Evolutionary conservation across 129 eudicot species (phyloP).

Genomic region (Helichrysum umbraculigerum): DNA sequence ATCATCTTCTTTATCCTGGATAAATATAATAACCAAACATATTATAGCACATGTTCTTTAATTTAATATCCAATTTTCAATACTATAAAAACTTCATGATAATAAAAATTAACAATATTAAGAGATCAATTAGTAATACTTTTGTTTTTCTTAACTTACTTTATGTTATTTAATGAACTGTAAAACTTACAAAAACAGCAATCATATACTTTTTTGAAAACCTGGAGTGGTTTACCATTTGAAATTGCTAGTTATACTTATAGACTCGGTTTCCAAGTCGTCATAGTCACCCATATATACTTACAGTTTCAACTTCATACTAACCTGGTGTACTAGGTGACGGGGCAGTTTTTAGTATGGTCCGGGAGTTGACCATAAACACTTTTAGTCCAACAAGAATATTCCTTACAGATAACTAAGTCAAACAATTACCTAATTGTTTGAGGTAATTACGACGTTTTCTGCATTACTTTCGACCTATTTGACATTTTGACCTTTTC

Average conservation of each 20-base stretch:
- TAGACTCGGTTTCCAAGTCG: too few species aligned
- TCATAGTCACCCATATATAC: too few species aligned
- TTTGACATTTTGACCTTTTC: not conserved
- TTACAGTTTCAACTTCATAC: too few species aligned
- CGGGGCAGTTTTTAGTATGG: not conserved
- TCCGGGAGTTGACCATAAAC: not conserved
- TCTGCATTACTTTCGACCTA: not conserved
- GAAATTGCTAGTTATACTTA: too few species aligned
- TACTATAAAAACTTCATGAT: not conserved
- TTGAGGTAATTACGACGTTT: too few species aligned
- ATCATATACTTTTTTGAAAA: too few species aligned
- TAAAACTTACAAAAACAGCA: too few species aligned
- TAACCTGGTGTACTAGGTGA: too few species aligned
- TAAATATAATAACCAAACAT: conserved; percentile 7
- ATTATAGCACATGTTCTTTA: conserved; percentile 2
- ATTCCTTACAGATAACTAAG: not conserved
- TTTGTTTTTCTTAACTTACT: not conserved
- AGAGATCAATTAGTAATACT: not conserved
- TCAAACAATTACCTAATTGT: not conserved
- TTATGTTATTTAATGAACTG: not conserved
- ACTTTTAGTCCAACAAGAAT: not conserved
- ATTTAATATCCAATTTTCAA: conserved; percentile 5
- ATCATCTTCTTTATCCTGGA: conserved; percentile 88
- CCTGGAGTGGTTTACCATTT: too few species aligned
- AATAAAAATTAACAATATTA: not conserved